A percentile compares a stretch with the other conserved stretches of the same genome.
These are phyloP conservation scores for Leccinum broughii DNA, from an alignment of 768 basidiomycete species.

Conservation along the genomic window DNA sequence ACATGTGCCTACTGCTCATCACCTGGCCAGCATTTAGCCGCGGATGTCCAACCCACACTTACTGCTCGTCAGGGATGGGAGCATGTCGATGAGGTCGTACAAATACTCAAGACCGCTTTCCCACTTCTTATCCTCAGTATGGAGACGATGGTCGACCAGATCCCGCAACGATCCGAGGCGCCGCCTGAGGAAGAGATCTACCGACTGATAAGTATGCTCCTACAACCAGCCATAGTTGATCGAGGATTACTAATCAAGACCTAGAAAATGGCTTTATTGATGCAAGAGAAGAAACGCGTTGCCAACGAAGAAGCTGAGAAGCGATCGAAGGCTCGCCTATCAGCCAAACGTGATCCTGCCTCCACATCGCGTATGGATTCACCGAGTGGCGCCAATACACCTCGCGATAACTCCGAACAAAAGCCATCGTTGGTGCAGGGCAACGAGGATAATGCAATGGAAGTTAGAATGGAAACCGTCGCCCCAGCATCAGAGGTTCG, in stretches of 20 bases:
- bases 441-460: slow-evolving; percentile 53
- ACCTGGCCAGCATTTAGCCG: slow-evolving; percentile 15
- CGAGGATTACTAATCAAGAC: slow-evolving; percentile 8
- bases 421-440: slow-evolving; percentile 32
- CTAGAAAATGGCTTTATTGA: slow-evolving; percentile 60
- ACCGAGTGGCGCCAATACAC: slow-evolving; percentile 42
- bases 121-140: slow-evolving; percentile 92
- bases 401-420: slow-evolving; percentile 27
- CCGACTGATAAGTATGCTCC: slow-evolving; percentile 81
- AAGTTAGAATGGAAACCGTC: slow-evolving; percentile 40
- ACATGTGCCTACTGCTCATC: slow-evolving; percentile 17
- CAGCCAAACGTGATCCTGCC: slow-evolving; percentile 67
- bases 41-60: slow-evolving; percentile 28
- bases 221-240: slow-evolving; percentile 40
- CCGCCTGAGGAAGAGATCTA: slow-evolving; percentile 92
- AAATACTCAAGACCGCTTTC: slow-evolving; percentile 93
- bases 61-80: slow-evolving; percentile 77
- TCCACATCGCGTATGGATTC: slow-evolving; percentile 63
- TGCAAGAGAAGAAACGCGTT: slow-evolving; percentile 66
- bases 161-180: slow-evolving; percentile 85
- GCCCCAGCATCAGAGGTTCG: slow-evolving; percentile 30
- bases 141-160: slow-evolving; percentile 97
- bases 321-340: slow-evolving; percentile 73
- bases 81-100: slow-evolving; percentile 89
- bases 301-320: slow-evolving; percentile 79